Percentiles rank a stretch among this genome's conserved stretches.
These are phyloP conservation scores for Termitomyces sp. DNA, from an alignment of 768 basidiomycete species.

Conservation along the genomic window DNA sequence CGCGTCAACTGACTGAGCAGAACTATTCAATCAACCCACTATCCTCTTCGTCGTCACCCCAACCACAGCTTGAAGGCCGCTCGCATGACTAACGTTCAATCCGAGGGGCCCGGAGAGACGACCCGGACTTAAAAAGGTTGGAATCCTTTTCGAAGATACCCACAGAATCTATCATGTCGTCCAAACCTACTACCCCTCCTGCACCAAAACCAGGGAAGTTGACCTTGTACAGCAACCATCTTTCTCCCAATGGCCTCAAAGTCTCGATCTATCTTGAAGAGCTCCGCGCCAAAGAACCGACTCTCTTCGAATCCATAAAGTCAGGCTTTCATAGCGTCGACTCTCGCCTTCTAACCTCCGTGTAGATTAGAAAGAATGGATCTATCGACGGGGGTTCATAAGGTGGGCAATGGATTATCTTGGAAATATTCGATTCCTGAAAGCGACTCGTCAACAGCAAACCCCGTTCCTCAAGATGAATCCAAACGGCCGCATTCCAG, in stretches of 20 bases:
- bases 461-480: constrained; percentile 74
- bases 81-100: not conserved
- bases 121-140: not conserved
- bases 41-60: not conserved
- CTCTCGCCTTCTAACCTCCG: not conserved
- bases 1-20: not conserved
- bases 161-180: not conserved
- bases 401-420: not conserved
- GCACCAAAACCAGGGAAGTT: constrained; percentile 8
- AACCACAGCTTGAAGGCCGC: not conserved
- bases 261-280: constrained; percentile 18
- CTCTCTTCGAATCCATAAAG: constrained; percentile 7
- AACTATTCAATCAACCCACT: not conserved
- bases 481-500: constrained; percentile 72
- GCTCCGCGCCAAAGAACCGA: constrained; percentile 8
- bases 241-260: constrained; percentile 21
- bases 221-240: constrained; percentile 16
- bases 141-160: not conserved
- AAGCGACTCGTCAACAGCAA: constrained; percentile 28
- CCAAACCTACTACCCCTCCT: not conserved
- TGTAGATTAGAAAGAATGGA: constrained; percentile 10
- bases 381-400: constrained; percentile 7
- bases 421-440: not conserved
- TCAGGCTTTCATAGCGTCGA: not conserved
- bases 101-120: not conserved